Base-by-base conservation (phyloP, 805 yeast species). In the Yamadazyma scolyti region DNA sequence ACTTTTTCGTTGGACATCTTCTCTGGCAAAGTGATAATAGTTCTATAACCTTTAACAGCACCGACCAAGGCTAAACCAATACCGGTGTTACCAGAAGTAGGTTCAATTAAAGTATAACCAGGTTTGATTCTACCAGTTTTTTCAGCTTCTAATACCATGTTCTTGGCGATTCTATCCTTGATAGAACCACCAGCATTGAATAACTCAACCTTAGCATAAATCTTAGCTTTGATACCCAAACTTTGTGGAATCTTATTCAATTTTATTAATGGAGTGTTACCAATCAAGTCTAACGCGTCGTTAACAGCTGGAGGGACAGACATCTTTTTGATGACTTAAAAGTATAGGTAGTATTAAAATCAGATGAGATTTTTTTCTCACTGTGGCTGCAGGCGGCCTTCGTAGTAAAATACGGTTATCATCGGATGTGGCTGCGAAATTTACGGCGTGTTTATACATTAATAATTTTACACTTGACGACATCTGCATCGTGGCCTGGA, bases 1-100 rank as follows among this genome's bases (percentile, higher is more conserved):
- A 85, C 95, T 55, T 85, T 85, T 54, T 85, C 95, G 57, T 85
- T 85, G 25, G 90, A 82, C 95, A 85, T 85, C 65, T 85, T 85
- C 65, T 85, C 95, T 11, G 95, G 95, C 44, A 85, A 70, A 4
- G 95, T 85, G 56, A 85, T 85, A 50, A 85, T 85, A 30, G 90
- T 82, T 57, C 90, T 70, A 64, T 85, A 85, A 29, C 95, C 95
- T 52, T 75, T 79, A 25, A 86, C 85, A 24, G 95, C 95, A 47
- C 93, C 95, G 12, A 83, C 77, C 16, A 85, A 68, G 9, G 95
- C 95, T 45, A 85, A 69, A 37, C 95, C 95, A 51, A 85, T 86
- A 60, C 95, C 95, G 26, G 95, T 85, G 64, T 85, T 85, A 50
- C 95, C 95, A 8, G 90, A 81, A 8, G 95, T 86, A 34, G 95